Base-by-base conservation (phyloP, 768 basidiomycete genomes). In the Kwoniella dejecticola region DNA sequence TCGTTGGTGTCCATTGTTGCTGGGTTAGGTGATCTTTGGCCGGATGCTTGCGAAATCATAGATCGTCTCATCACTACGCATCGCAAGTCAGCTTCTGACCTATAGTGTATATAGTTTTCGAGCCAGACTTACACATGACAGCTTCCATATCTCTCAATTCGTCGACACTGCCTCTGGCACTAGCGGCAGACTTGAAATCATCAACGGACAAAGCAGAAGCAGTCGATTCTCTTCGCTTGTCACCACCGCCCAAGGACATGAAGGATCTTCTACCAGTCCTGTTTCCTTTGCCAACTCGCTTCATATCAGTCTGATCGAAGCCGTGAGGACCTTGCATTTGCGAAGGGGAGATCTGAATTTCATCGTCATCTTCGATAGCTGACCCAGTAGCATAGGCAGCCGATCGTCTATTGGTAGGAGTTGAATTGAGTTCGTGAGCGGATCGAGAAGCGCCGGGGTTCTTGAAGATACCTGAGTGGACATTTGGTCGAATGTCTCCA, bases 111-210 rank as follows among this genome's bases (percentile, higher is more conserved):
- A 30, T 24, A 21, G 15, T 3, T 30, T 36, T 4, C 38, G 24
- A 44, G 15, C 4, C 19, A 40, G 6, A 75, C 74, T 69, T 46
- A 73, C 67, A 62, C 73, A 77, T 71, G 36, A 69, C 64, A 52
- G 72, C 73, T 56, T 78, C 74, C 60, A 76, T 62, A 48, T 76
- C 72, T 40, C 77, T 57, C 8, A 77, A 54, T 46, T 74, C 71
- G 55, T 77, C 77, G 11, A 72, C 75, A 11, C 70, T 70, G 26
- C 77, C 62, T 23, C 78, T 54, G 29, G 74, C 74, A 33, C 59
- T 61, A 41, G 71, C 72, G n/a, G 76, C 75, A 36, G 68, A 66
- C 55, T 68, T 73, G 49, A 71, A 73, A 50, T 76, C 74, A 7
- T 73, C 72, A 26, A 60, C 60, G 19, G 41, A 49, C 8, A 70